A percentile compares a stretch with the other conserved stretches of the same genome.
These are phyloP conservation scores for Lavandula angustifolia DNA, from an alignment of 257 asterid species.

Conservation along the genomic window DNA sequence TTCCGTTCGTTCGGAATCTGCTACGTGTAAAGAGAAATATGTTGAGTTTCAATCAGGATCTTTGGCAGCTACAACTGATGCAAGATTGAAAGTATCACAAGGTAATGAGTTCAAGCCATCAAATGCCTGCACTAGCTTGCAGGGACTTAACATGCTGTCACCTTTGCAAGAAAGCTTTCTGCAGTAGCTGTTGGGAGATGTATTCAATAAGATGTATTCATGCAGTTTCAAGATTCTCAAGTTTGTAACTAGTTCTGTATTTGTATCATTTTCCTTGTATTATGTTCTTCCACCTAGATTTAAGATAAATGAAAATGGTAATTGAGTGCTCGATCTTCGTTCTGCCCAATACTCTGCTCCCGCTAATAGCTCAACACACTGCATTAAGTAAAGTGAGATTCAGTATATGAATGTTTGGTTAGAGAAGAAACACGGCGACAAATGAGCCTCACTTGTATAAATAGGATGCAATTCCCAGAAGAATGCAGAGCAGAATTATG, in stretches of 20 bases:
- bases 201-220: conserved; percentile 30
- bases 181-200: neutral
- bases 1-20: neutral
- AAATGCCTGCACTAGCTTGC: conserved; percentile 29
- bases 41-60: neutral
- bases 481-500: conserved; percentile 61
- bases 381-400: conserved; percentile 30
- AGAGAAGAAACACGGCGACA: too few species aligned
- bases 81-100: conserved; percentile 29
- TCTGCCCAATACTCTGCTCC: conserved; percentile 40
- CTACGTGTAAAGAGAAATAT: conserved; percentile 1
- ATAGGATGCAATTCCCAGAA: conserved; percentile 79
- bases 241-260: conserved; percentile 9
- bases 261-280: conserved; percentile 6
- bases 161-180: conserved; percentile 33
- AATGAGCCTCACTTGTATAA: conserved; percentile 72
- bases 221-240: conserved; percentile 16
- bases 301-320: conserved; percentile 15
- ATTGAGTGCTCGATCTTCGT: conserved; percentile 5
- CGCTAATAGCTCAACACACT: conserved; percentile 37
- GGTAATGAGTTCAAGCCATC: conserved; percentile 33
- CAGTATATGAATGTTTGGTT: neutral
- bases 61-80: conserved; percentile 16
- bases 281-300: conserved; percentile 19
- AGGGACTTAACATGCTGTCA: conserved; percentile 37